These are phyloP conservation scores for Retiboletus flavoniger DNA, from an alignment of 1,284 basidiomycete species.

Conservation along the genomic window DNA sequence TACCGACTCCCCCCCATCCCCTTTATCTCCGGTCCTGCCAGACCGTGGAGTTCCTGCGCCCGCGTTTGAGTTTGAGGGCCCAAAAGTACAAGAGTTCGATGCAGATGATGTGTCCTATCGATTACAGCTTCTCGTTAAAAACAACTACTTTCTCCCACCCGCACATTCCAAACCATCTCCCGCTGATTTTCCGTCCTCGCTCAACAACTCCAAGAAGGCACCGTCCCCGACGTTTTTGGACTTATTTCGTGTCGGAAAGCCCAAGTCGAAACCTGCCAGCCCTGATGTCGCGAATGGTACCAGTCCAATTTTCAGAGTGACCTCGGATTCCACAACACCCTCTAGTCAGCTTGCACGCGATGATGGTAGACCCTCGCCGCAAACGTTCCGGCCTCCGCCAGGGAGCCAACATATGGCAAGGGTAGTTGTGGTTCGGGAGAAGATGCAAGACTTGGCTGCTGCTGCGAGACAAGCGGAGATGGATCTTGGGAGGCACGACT, in stretches of 20 bases:
- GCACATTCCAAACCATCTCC: slow-evolving; percentile 76
- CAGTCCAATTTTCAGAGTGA: slow-evolving; percentile 56
- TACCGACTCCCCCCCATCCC: slow-evolving; percentile 58
- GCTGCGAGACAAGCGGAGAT: slow-evolving; percentile 73
- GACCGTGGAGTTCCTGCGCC: slow-evolving; percentile 44
- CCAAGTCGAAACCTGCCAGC: slow-evolving; percentile 59
- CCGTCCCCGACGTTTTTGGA: slow-evolving; percentile 63
- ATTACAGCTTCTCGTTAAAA: slow-evolving; percentile 74
- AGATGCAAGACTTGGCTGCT: slow-evolving; percentile 62
- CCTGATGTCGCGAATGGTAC: slow-evolving; percentile 46
- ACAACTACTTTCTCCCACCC: slow-evolving; percentile 81
- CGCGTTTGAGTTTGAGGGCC: slow-evolving; percentile 48
- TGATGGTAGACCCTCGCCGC: slow-evolving; percentile 42
- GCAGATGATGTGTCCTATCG: slow-evolving; percentile 80
- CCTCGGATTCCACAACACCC: slow-evolving; percentile 57
- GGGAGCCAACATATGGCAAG: slow-evolving; percentile 44
- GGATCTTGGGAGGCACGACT: slow-evolving; percentile 57
- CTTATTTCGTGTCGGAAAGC: slow-evolving; percentile 63
- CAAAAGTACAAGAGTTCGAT: slow-evolving; percentile 55
- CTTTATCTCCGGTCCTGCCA: slow-evolving; percentile 50
- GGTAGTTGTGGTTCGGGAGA: slow-evolving; percentile 78
- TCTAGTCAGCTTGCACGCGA: slow-evolving; percentile 40
- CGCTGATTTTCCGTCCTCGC: slow-evolving; percentile 50
- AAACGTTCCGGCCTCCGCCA: slow-evolving; percentile 38
- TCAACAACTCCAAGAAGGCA: slow-evolving; percentile 42